These are phyloP conservation scores for Phragmites australis DNA, from an alignment of 176 grass and related monocot genomes.

Conservation along the genomic window DNA sequence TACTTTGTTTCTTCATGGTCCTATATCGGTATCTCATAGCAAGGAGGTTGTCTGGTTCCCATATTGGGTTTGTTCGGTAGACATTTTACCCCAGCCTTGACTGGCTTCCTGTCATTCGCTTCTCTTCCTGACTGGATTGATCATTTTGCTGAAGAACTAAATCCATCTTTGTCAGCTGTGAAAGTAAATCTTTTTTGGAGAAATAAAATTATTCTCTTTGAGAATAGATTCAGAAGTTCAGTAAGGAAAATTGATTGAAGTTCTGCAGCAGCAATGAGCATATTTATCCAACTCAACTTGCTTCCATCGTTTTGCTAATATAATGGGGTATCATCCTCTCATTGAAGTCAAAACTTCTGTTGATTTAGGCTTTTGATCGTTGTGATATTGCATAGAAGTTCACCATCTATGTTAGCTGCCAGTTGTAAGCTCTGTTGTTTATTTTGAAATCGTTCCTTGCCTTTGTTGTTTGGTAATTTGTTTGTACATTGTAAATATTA, in stretches of 20 bases:
- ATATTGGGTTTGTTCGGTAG: conserved; percentile 65
- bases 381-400: conserved; percentile 27
- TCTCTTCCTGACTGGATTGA: conserved; percentile 56
- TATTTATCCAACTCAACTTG: neutral
- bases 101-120: conserved; percentile 88
- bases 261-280: neutral
- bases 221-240: conserved; percentile 17
- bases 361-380: neutral
- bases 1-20: conserved; percentile 76
- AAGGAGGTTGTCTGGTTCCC: conserved; percentile 38
- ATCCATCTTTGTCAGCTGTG: conserved; percentile 6
- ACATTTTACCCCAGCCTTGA: conserved; percentile 67
- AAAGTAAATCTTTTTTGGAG: neutral
- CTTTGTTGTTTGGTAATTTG: neutral
- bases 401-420: neutral
- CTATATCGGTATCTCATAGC: conserved; percentile 45
- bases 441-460: neutral
- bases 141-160: conserved; percentile 57
- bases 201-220: conserved; percentile 13
- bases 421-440: conserved; percentile 1
- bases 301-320: neutral
- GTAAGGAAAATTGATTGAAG: neutral
- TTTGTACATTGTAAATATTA: conserved; percentile 25
- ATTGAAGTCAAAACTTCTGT: conserved; percentile 4
- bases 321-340: neutral